Conservation (phyloP, 2,329 filamentous ascomycete genomes). For the Botryotinia calthae region DNA sequence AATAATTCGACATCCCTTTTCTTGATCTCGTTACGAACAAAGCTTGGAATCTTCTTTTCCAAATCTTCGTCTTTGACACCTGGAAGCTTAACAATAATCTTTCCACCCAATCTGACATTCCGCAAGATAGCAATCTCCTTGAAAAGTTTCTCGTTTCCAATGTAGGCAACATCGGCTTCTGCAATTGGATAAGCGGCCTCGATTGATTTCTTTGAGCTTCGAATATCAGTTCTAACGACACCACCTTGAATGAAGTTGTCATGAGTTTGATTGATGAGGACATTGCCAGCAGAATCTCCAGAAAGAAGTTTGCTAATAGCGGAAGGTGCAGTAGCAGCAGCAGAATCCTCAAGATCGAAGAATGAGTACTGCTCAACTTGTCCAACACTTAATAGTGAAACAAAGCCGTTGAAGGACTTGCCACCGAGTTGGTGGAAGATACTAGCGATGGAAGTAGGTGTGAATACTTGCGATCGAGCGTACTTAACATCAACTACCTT, state of each 20-base stretch:
- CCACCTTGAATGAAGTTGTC: slow-evolving; percentile 73
- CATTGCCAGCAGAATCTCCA: slow-evolving; percentile 66
- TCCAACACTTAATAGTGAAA: slow-evolving; percentile 51
- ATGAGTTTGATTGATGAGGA: slow-evolving; percentile 60
- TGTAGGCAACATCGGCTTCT: slow-evolving; percentile 73
- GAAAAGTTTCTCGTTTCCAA: slow-evolving; percentile 78
- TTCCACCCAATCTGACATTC: slow-evolving; percentile 67
- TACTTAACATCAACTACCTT: slow-evolving; percentile 86
- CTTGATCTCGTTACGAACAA: slow-evolving; percentile 68
- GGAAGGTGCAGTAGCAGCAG: slow-evolving; percentile 61
- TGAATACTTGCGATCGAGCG: slow-evolving; percentile 60
- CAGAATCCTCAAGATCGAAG: slow-evolving; percentile 83
- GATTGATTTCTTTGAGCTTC: slow-evolving; percentile 76
- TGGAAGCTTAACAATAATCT: slow-evolving; percentile 72
- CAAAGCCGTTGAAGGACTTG: slow-evolving; percentile 40
- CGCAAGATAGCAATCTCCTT: slow-evolving; percentile 72
- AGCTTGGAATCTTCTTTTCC: slow-evolving; percentile 77
- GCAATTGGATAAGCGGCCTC: slow-evolving; percentile 81
- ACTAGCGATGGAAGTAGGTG: slow-evolving; percentile 52
- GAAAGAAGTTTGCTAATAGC: slow-evolving; percentile 60
- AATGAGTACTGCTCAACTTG: slow-evolving; percentile 83
- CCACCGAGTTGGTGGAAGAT: slow-evolving; percentile 50
- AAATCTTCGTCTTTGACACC: slow-evolving; percentile 83
- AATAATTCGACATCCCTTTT: slow-evolving; percentile 70
- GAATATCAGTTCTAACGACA: slow-evolving; percentile 77